Evolutionary conservation across 2,329 filamentous ascomycete genomes (phyloP), one percentile per base, ranked within the genome.

Genomic region (Nothomitra cinnamomea): DNA sequence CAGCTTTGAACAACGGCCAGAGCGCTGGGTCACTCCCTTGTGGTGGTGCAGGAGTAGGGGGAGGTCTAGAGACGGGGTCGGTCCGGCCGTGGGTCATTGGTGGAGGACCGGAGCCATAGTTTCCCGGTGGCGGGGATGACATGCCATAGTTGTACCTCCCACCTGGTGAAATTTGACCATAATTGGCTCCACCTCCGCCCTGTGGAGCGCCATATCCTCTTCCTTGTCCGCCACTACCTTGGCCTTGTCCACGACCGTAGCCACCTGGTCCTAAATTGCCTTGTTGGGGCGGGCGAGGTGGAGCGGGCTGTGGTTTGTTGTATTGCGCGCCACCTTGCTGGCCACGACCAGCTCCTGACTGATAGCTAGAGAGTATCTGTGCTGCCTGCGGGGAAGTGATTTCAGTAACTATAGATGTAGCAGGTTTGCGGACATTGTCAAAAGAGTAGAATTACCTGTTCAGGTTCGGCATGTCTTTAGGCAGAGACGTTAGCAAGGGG

Each of bases 1-100:
- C 90, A 1, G 88, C 87, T 56, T 85, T 78, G 70, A 96, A 98
- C 24, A 96, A 73, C 2, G 85, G 85, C 65, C 87, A 80, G 17
- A 98, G 75, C 0, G 80, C 82, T n/a, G 82, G 76, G 63, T 89
- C 83, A 52, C 80, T 76, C 49, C 71, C 74, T 62, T 60, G 71
- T 66, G 62, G 72, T 66, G 71, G 71, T 58, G 76, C 69, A 57
- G 87, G 76, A 60, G 81, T 79, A 59, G 79, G 77, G 61, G 87
- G 78, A 60, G 83, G 78, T 60, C 80, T 75, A 61, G 78, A 77
- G 64, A 71, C 62, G 59, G 78, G 62, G 60, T 80, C 69, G 60
- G 75, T 76, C 41, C 75, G 76, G 55, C 69, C 73, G 74, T 53
- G 75, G 77, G 58, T 69, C 53, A 63, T 63, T 17, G 73, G 73